Base-by-base conservation (phyloP, 1,284 basidiomycete species). In the Veloboletus limbatus region DNA sequence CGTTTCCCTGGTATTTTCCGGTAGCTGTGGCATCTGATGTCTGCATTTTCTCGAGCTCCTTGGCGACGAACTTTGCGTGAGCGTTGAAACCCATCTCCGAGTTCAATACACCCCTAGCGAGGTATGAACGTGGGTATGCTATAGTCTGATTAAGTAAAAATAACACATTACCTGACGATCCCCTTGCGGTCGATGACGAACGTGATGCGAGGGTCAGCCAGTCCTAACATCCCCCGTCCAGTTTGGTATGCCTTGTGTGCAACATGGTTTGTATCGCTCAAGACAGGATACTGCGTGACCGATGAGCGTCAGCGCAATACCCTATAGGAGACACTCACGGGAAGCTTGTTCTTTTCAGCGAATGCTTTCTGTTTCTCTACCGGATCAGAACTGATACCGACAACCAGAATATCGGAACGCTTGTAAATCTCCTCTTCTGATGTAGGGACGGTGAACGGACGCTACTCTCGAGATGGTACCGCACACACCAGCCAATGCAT, bases 101-200 rank as follows among this genome's bases (percentile, higher is more conserved):
- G 50, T 78, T 78, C 31, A 78, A 58, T 5, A 71, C 72, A 50
- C 78, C 80, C 50, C 82, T 84, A 55, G 31, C 21, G 28, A 40
- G 10, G 13, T 28, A 21, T 28, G n/a, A 6, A 7, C 20, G 24
- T 36, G 35, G 34, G 25, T 4, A 17, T n/a, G n/a, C 7, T 6
- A 20, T 21, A n/a, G 25, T 18, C n/a, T n/a, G 17, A 43, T 20
- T 4, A 8, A 13, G 16, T 8, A 7, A 7, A 30, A 42, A 27
- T 3, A 18, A 28, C 13, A 21, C 17, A 39, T 40, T 27, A 85
- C 79, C 77, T 74, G 25, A 91, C 70, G 37, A 79, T 68, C 4
- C 89, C 88, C 44, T 83, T 74, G 43, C 68, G 72, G 61, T 89
- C 86, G 46, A 92, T 81, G 56, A 90, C 73, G 61, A 89, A 85